These are phyloP conservation scores for Kluyveromyces aestuarii DNA, from an alignment of 805 yeast species.

Conservation along the genomic window DNA sequence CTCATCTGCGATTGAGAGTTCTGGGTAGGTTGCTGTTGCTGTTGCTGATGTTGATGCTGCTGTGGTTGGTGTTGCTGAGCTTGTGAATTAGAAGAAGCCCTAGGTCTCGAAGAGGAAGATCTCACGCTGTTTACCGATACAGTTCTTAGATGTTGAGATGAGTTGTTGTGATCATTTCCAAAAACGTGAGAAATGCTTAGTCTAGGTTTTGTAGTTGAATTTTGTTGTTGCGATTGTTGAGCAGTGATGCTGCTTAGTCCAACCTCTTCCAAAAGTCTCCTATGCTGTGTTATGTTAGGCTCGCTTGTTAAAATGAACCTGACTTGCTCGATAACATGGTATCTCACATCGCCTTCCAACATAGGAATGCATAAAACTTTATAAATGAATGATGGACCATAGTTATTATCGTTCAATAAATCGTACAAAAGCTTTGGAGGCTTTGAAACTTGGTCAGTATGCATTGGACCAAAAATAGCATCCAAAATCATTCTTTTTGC, in stretches of 20 bases:
- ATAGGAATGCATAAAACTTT: constrained; percentile 71
- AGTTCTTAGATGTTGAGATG: constrained; percentile 20
- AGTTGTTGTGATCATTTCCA: constrained; percentile 9
- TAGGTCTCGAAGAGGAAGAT: constrained; percentile 24
- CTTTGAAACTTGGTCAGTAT: constrained; percentile 17
- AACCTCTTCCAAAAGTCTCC: constrained; percentile 84
- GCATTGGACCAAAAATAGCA: constrained; percentile 51
- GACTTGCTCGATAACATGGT: constrained; percentile 50
- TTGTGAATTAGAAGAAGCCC: constrained; percentile 6
- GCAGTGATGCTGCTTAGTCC: constrained; percentile 39
- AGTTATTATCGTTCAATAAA: constrained; percentile 55
- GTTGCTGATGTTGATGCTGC: constrained; percentile 7
- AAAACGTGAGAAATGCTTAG: constrained; percentile 19
- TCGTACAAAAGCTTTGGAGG: constrained; percentile 43
- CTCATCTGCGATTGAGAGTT: not conserved
- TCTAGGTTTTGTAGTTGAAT: constrained; percentile 13
- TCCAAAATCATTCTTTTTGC: constrained; percentile 55
- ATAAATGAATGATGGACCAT: constrained; percentile 71
- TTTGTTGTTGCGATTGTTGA: constrained; percentile 4
- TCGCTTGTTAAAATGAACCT: constrained; percentile 53
- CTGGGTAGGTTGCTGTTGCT: not conserved
- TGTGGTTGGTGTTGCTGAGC: constrained; percentile 7
- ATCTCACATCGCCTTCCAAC: constrained; percentile 46
- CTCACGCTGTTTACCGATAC: constrained; percentile 25
- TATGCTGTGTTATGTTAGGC: constrained; percentile 64